phyloP scores from a whole-genome alignment of 2,329 filamentous ascomycete genomes.

The Esteya vermicola region DNA sequence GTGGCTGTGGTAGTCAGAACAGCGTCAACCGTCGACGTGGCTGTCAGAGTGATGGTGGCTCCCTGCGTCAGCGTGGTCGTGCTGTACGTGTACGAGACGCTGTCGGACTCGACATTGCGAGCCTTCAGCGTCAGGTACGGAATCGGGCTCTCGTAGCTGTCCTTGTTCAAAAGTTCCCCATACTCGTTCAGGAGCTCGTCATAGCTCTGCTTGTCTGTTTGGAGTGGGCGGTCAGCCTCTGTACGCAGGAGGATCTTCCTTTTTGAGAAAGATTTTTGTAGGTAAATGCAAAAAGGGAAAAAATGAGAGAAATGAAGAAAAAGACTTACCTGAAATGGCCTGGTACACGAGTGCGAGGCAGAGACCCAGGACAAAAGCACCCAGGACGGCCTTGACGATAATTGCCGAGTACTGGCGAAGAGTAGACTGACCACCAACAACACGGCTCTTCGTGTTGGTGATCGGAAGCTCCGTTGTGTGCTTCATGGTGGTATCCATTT shows the following conservation, averaged over 20 bases:
- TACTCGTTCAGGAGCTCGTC: conserved; percentile 6
- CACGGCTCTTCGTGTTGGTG: background rate
- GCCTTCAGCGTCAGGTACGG: too few species aligned
- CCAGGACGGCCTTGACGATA: conserved; percentile 1
- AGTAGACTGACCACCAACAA: background rate
- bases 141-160: too few species aligned
- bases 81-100: conserved; percentile 16
- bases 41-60: conserved; percentile 7
- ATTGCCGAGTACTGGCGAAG: background rate
- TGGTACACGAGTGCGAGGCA: conserved; percentile 5
- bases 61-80: conserved; percentile 9
- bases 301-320: background rate
- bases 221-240: too few species aligned
- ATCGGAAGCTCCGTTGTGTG: background rate
- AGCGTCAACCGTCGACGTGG: background rate
- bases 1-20: background rate
- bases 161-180: too few species aligned
- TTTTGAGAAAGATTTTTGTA: too few species aligned
- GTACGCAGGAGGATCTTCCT: too few species aligned
- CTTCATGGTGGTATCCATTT: conserved; percentile 4
- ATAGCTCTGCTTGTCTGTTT: conserved; percentile 9
- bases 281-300: background rate
- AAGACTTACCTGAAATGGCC: background rate
- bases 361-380: background rate
- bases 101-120: conserved; percentile 1